These are phyloP conservation scores for Cyberlindnera amylophila DNA, from an alignment of 805 yeast genomes.

Conservation along the genomic window DNA sequence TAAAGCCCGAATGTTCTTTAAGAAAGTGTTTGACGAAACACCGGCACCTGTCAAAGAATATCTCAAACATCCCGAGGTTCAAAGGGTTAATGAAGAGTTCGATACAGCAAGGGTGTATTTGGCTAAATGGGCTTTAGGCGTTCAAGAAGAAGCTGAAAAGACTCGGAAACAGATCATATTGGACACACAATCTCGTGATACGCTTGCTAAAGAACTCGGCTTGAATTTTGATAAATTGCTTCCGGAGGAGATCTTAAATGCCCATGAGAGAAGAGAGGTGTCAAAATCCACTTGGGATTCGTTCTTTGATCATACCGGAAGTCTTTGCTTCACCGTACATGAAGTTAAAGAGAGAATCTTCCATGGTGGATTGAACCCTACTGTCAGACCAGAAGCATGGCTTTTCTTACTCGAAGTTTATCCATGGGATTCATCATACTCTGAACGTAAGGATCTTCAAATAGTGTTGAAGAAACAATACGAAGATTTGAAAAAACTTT, in stretches of 20 bases:
- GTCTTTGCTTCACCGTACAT: constrained; percentile 61
- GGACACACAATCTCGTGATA: constrained; percentile 53
- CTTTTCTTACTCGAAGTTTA: constrained; percentile 74
- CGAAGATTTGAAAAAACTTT: constrained; percentile 59
- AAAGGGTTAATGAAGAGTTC: constrained; percentile 79
- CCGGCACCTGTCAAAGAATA: constrained; percentile 51
- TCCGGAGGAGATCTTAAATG: constrained; percentile 53
- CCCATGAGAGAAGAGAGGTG: constrained; percentile 65
- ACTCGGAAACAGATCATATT: constrained; percentile 48
- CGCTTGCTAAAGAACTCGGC: constrained; percentile 60
- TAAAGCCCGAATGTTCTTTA: constrained; percentile 59
- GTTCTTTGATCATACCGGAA: constrained; percentile 76
- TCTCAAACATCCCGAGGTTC: constrained; percentile 75
- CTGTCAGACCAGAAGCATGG: constrained; percentile 77
- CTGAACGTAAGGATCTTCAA: constrained; percentile 60
- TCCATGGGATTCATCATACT: constrained; percentile 80
- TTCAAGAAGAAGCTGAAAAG: constrained; percentile 83
- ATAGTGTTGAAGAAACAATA: constrained; percentile 58
- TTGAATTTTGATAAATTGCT: constrained; percentile 49
- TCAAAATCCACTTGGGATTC: constrained; percentile 74
- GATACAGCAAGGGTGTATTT: constrained; percentile 88
- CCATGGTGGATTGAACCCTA: constrained; percentile 76
- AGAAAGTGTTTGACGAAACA: constrained; percentile 50
- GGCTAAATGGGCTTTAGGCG: constrained; percentile 95
- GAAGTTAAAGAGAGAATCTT: constrained; percentile 83